These are phyloP conservation scores for Volvox africanus DNA, from an alignment of 139 green algal species.

Conservation along the genomic window DNA sequence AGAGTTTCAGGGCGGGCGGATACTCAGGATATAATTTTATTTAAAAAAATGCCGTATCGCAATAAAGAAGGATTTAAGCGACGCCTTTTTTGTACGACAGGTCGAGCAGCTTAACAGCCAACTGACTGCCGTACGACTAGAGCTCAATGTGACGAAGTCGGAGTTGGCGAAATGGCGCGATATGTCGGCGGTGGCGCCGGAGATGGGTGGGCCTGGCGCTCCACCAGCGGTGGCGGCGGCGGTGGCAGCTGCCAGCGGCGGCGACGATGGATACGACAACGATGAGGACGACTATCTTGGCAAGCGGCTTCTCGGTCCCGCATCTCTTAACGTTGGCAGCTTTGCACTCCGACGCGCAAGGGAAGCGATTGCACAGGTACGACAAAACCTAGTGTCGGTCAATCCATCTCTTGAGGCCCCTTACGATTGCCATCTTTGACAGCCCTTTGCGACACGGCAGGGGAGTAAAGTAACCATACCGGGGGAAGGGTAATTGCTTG, in stretches of 20 bases:
- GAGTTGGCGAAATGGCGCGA: slow-evolving; percentile 49
- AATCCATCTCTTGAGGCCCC: too few relatives aligned
- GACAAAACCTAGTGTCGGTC: too few relatives aligned
- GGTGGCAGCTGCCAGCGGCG: neutral
- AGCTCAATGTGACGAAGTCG: slow-evolving; percentile 9
- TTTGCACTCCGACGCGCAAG: slow-evolving; percentile 42
- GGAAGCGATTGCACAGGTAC: slow-evolving; percentile 40
- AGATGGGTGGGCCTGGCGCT: neutral
- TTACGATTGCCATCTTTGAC: too few relatives aligned
- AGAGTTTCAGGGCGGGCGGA: too few relatives aligned
- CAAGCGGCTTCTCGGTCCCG: neutral
- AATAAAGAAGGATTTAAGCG: too few relatives aligned
- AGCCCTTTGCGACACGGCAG: too few relatives aligned
- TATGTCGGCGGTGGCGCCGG: slow-evolving; percentile 28
- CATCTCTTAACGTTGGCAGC: slow-evolving; percentile 30
- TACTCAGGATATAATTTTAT: too few relatives aligned
- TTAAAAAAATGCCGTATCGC: too few relatives aligned
- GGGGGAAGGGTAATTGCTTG: too few relatives aligned
- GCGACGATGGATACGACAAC: neutral
- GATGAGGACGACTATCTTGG: neutral
- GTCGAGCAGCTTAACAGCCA: slow-evolving; percentile 11
- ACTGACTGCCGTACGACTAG: neutral
- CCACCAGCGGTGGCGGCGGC: neutral
- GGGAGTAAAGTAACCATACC: too few relatives aligned
- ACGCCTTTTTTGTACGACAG: neutral